These are phyloP conservation scores for Lanzia echinophila DNA, from an alignment of 2,329 filamentous ascomycete genomes.

Conservation along the genomic window DNA sequence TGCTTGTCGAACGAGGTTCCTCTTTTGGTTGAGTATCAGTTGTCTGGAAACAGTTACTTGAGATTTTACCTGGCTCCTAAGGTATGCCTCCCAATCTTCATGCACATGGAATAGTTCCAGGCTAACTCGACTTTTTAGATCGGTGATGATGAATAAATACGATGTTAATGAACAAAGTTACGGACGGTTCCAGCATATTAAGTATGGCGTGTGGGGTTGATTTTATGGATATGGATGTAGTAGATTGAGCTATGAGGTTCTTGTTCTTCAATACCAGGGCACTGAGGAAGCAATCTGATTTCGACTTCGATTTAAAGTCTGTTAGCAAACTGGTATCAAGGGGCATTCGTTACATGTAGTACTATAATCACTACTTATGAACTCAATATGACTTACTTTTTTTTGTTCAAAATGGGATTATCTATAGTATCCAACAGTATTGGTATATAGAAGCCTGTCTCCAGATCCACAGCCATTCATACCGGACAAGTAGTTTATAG, in stretches of 20 bases:
- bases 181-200: conserved; percentile 24
- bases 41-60: conserved; percentile 78
- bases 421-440: too few species aligned
- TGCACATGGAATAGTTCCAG: background rate
- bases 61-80: conserved; percentile 98
- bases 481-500: too few species aligned
- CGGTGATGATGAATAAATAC: conserved; percentile 54
- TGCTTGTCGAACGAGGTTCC: conserved; percentile 95
- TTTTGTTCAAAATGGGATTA: too few species aligned
- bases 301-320: background rate
- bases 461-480: too few species aligned
- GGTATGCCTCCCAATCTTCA: conserved; percentile 42
- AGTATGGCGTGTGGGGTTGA: conserved; percentile 27
- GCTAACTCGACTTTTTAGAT: conserved; percentile 45
- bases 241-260: conserved; percentile 6
- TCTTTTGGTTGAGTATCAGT: conserved; percentile 83
- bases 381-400: background rate
- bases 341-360: background rate
- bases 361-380: background rate
- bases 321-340: background rate
- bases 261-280: background rate
- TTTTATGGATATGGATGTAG: conserved; percentile 25
- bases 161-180: conserved; percentile 24
- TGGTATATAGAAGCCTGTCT: too few species aligned
- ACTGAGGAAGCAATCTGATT: background rate